Base-by-base conservation (phyloP, 2,329 filamentous ascomycete genomes). In the Neofusicoccum cordaticola region DNA sequence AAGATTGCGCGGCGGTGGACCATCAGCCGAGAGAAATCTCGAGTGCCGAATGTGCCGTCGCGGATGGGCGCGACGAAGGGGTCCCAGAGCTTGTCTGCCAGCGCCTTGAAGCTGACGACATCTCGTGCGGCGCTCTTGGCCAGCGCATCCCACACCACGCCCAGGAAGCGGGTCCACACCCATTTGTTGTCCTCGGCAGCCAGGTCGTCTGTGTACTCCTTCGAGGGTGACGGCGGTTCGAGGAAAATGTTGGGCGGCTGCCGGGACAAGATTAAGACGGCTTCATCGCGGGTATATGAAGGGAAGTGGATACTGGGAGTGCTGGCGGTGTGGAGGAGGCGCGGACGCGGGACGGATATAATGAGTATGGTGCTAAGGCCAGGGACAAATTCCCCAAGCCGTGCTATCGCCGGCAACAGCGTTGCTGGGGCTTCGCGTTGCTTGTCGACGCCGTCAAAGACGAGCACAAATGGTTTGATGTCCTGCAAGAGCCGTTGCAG, bases 401-500 rank as follows among this genome's bases (percentile, higher is more conserved):
- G 85, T 22, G 90, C 91, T 67, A 99, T 79, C 12, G 91, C 93
- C 37, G 93, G 88, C 4, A 97, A 79, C 13, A 98, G 79, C 1
- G 92, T 96, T 2, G 87, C 84, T 5, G 90, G 87, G 5, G 90
- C 87, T 72, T 98, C 94, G 71, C 90, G 84, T 75, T 97, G 91
- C 67, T 84, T 86, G 75, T 98, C 94, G 65, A 98, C 89, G 11
- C 88, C 91, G 80, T 98, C 95, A 67, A 98, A 84, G 11, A 97
- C 91, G 65, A 98, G 78, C 8, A 94, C 88, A 70, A 97, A 93
- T 68, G 57, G 68, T 13, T 68, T 66, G n/a, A 67, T 66, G 2
- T 83, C 81, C 58, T 83, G 78, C 51, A 93, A 77, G 77, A 92
- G 80, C 72, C 82, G 85, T 66, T 84, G 84, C 65, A 98, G 80